These are phyloP conservation scores for Penicillium rolfsii DNA, from an alignment of 2,329 filamentous ascomycete genomes.

Conservation along the genomic window DNA sequence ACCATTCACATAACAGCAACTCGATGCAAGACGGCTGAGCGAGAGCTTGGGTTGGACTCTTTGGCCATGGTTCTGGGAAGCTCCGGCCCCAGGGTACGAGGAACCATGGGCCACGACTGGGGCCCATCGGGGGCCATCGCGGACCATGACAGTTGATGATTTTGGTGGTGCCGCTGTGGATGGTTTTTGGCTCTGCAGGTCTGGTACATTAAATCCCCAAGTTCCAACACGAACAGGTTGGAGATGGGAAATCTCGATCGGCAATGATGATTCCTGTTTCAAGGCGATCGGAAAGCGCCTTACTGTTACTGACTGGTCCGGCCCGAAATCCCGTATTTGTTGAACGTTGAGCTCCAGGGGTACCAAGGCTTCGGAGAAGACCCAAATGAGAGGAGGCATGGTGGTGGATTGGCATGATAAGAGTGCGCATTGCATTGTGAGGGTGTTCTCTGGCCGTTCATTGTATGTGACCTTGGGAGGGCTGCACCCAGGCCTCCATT, in stretches of 20 bases:
- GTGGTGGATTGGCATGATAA: background rate
- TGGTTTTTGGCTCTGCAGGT: background rate
- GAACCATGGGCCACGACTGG: conserved; percentile 8
- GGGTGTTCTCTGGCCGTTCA: background rate
- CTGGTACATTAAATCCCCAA: background rate
- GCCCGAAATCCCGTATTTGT: background rate
- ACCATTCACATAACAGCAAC: conserved; percentile 13
- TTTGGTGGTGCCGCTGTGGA: conserved; percentile 5
- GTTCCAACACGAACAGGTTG: background rate
- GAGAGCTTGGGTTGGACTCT: background rate
- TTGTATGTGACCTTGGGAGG: background rate
- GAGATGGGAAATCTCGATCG: conserved; percentile 15
- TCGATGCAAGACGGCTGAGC: background rate
- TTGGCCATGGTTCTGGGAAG: conserved; percentile 9
- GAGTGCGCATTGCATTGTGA: background rate
- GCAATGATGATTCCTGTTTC: background rate
- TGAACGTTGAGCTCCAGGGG: background rate
- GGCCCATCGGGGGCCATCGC: background rate
- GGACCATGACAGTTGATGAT: background rate
- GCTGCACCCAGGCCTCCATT: background rate
- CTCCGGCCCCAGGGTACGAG: conserved; percentile 10
- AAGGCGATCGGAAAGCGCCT: conserved; percentile 8
- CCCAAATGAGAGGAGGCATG: too few relatives aligned
- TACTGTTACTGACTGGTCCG: background rate
- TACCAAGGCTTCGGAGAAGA: background rate